Base-by-base conservation (phyloP, 2,329 filamentous ascomycete species). In the Stagonosporopsis cucurbitacearum region DNA sequence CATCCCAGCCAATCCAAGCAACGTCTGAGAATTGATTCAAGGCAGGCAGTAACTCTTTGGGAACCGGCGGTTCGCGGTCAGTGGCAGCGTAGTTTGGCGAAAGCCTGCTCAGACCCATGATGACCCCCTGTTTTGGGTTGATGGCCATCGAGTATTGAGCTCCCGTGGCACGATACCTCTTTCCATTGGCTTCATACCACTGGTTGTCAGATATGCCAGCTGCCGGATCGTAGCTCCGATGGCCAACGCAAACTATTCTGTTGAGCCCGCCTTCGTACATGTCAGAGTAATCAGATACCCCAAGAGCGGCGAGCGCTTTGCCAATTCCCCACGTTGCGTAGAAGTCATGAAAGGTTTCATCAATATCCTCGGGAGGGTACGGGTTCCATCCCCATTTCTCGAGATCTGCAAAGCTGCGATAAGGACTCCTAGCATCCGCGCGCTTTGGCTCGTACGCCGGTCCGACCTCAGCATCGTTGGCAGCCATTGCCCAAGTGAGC, bases 11-110 rank as follows among this genome's bases (percentile, higher is more conserved):
- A 2, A 64, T 53, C 57, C 59, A 68, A 0, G 57, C 59, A 15
- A 67, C 51, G 15, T 66, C 64, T 2, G 64, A 67, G 26, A 66
- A 66, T 22, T 61, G 50, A 17, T 52, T 58, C 2, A 66, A 44
- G 2, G 36, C 50, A 5, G 64, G 63, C 22, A 63, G 25, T 7
- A 58, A 25, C 2, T 62, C 53, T 3, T 20, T 52, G 12, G 48
- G 33, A 1, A 66, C 56, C 0, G 51, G 53, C 4, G 62, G 64
- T 2, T 19, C 41, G 26, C 57, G 57, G 0, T 63, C 57, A 28
- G 57, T 39, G 5, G 49, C 58, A 17, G 64, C 59, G 17, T 50
- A 52, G 20, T 23, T 58, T 9, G 59, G 60, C 7, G 57, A 60
- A 13, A 57, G 37, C 15, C 63, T 52, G 41, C 59, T 61, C 33